These are phyloP conservation scores for Podaxis sp. DNA, from an alignment of 768 basidiomycete genomes.

Conservation along the genomic window DNA sequence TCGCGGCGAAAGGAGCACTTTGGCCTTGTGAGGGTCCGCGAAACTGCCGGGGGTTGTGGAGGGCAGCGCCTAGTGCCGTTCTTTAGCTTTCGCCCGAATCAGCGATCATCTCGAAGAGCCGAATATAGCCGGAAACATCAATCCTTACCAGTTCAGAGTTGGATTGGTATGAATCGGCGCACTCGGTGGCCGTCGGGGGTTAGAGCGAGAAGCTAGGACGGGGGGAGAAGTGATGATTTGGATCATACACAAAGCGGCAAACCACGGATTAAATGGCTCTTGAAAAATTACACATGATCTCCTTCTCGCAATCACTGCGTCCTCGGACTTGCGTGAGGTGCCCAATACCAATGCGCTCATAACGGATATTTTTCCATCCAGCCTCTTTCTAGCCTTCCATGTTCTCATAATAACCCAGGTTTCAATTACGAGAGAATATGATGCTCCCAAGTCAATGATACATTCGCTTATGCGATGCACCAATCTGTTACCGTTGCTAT, in stretches of 20 bases:
- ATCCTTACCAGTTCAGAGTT: conserved; percentile 1
- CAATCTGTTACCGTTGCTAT: neutral
- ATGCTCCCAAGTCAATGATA: neutral
- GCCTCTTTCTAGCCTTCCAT: neutral
- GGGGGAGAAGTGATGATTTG: neutral
- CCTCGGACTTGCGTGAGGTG: neutral
- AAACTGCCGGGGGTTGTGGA: neutral
- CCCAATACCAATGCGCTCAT: neutral
- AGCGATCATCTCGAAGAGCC: conserved; percentile 5
- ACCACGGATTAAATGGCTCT: neutral
- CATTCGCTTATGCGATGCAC: neutral
- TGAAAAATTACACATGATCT: neutral
- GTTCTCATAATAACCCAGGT: neutral
- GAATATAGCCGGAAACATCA: conserved; percentile 1
- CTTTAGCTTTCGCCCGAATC: conserved; percentile 8
- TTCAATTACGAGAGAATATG: neutral
- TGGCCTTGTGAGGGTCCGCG: neutral
- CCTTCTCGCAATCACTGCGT: neutral
- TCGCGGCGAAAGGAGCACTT: neutral
- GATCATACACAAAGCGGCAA: neutral
- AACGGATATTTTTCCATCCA: neutral
- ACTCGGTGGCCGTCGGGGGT: neutral
- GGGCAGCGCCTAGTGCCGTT: neutral
- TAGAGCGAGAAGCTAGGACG: neutral
- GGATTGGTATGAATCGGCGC: neutral